phyloP scores from a whole-genome alignment of 2,329 filamentous ascomycete species.

The Alternaria longipes region DNA sequence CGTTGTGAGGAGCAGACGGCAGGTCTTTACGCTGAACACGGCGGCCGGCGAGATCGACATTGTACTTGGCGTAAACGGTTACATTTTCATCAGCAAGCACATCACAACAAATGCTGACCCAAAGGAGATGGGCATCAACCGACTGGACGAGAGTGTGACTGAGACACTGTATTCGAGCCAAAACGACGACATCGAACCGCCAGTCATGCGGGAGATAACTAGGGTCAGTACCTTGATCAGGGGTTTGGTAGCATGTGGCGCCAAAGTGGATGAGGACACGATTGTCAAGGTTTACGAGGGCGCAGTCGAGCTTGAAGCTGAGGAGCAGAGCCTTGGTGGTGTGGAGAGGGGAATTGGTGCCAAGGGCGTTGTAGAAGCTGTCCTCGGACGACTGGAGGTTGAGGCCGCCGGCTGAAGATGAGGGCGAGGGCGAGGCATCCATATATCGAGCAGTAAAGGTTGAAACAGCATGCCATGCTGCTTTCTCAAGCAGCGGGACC shows the following conservation, averaged over 20 bases:
- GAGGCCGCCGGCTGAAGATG: conserved; percentile 32
- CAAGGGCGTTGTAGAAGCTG: conserved; percentile 44
- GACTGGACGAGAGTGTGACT: conserved; percentile 86
- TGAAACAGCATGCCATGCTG: background rate
- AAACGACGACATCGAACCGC: conserved; percentile 82
- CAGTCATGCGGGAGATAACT: conserved; percentile 87
- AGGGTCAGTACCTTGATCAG: conserved; percentile 82
- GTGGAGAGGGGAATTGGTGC: conserved; percentile 42
- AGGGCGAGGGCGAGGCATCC: background rate
- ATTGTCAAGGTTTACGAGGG: conserved; percentile 84
- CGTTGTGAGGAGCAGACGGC: conserved; percentile 82
- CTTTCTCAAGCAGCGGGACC: background rate
- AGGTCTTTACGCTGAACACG: conserved; percentile 79
- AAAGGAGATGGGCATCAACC: conserved; percentile 73
- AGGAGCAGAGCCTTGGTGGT: conserved; percentile 66
- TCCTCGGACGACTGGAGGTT: conserved; percentile 40
- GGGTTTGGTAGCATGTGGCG: conserved; percentile 80
- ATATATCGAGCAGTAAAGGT: background rate
- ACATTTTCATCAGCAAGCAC: conserved; percentile 94
- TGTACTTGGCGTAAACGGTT: conserved; percentile 93
- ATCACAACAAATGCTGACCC: conserved; percentile 66
- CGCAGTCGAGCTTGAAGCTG: conserved; percentile 76
- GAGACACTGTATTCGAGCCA: conserved; percentile 92
- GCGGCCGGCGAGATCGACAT: conserved; percentile 78
- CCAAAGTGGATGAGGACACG: conserved; percentile 89